Conservation (phyloP, 2,329 filamentous ascomycete species). For the Dactylonectria macrodidyma region DNA sequence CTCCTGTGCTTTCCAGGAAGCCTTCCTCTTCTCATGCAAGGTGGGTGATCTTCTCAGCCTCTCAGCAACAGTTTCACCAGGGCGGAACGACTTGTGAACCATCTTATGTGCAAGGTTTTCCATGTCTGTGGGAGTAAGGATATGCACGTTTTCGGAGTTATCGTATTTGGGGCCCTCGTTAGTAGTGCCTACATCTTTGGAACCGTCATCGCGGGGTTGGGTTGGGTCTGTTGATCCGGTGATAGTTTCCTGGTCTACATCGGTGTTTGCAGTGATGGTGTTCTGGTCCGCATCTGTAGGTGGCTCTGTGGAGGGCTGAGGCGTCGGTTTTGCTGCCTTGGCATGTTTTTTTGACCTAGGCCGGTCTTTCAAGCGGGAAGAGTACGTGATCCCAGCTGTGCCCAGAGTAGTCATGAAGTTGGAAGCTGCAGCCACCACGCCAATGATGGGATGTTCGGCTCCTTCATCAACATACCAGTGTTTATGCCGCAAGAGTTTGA, state of each 20-base stretch:
- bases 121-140: constrained; percentile 48
- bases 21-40: constrained; percentile 41
- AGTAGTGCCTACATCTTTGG: background rate
- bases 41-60: constrained; percentile 34
- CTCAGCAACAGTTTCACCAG: constrained; percentile 63
- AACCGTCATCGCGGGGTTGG: background rate
- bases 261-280: constrained; percentile 18
- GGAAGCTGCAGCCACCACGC: constrained; percentile 75
- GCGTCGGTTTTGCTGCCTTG: constrained; percentile 1
- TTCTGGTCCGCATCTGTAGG: constrained; percentile 13
- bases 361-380: constrained; percentile 30
- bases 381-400: constrained; percentile 41
- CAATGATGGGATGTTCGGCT: constrained; percentile 75
- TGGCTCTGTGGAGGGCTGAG: constrained; percentile 3
- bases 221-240: background rate
- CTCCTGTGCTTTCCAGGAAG: constrained; percentile 46
- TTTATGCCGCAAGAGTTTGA: constrained; percentile 63
- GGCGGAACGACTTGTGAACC: constrained; percentile 55
- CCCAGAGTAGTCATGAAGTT: constrained; percentile 73
- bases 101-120: constrained; percentile 49
- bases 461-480: constrained; percentile 78
- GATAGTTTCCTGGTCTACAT: constrained; percentile 13
- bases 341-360: background rate
- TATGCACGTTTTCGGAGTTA: background rate
- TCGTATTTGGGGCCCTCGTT: constrained; percentile 5